Percentiles rank a stretch among this genome's conserved stretches.
Evolutionary conservation across 1,284 basidiomycete species (phyloP).

Genomic region (Athelia psychrophila): DNA sequence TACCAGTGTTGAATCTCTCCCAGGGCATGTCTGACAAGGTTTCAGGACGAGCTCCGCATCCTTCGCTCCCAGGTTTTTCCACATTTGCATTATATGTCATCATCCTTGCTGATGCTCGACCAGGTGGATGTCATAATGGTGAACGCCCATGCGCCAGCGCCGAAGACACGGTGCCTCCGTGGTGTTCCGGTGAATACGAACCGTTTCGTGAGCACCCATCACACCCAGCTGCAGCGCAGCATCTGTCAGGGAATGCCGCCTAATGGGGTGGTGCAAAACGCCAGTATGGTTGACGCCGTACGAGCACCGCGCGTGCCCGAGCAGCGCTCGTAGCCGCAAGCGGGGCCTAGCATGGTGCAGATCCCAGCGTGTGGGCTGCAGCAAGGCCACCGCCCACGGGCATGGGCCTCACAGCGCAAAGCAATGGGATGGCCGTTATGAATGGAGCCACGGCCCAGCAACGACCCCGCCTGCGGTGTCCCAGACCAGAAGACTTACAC

Average conservation of each 20-base stretch:
- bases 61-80: too few relatives aligned
- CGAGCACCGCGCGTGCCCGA: not conserved
- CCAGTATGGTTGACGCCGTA: not conserved
- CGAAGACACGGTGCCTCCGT: slow-evolving; percentile 51
- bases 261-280: slow-evolving; percentile 12
- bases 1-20: too few relatives aligned
- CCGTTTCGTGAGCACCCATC: slow-evolving; percentile 52
- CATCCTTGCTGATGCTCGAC: slow-evolving; percentile 17
- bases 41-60: too few relatives aligned
- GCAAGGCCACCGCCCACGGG: slow-evolving; percentile 10
- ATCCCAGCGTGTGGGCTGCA: too few relatives aligned
- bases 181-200: slow-evolving; percentile 52
- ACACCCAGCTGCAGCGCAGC: slow-evolving; percentile 41
- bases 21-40: too few relatives aligned
- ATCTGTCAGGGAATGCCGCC: slow-evolving; percentile 40
- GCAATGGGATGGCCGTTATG: slow-evolving; percentile 6
- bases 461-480: slow-evolving; percentile 2
- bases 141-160: slow-evolving; percentile 39
- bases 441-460: too few relatives aligned
- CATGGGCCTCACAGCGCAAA: slow-evolving; percentile 10
- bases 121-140: slow-evolving; percentile 39
- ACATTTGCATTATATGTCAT: not conserved
- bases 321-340: too few relatives aligned
- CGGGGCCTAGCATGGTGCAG: too few relatives aligned
- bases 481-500: slow-evolving; percentile 5